Evolutionary conservation across 306 rosid species (phyloP), one percentile per base, ranked within the genome.

Genomic region (Citrullus mucosospermus): DNA sequence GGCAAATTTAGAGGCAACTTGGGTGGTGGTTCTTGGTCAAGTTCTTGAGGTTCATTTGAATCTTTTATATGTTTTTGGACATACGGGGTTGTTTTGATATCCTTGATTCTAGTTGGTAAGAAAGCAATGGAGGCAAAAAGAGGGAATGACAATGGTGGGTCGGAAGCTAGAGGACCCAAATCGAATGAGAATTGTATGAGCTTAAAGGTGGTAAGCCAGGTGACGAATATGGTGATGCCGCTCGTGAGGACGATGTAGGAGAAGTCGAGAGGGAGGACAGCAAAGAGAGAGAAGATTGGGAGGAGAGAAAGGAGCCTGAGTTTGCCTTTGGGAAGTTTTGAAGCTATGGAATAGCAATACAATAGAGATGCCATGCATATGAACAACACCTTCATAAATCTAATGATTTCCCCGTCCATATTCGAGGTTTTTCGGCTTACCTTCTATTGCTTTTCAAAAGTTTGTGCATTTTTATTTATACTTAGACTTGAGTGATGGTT

Each of bases 121-220:
- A 80, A 81, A 53, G 87, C 41, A 17, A 62, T 57, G 22, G 79
- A 79, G 51, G 77, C 56, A 74, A 81, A 84, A 30, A 28, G 58
- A 48, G 73, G 22, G 85, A 84, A 57, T 2, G 87, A 81, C 17
- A 22, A 68, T 50, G 80, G 81, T 20, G 77, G 78, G n/a, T 56
- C 67, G 50, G 70, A 76, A 22, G 81, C 78, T 20, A 85, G 83
- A 5, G 85, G 83, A 50, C 87, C 87, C 2, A 28, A 30, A 41
- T 79, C 82, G 4, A 85, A 82, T 17, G 79, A 44, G 62, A 81
- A 80, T 30, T 80, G 78, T 22, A 85, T 54, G 63, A 85, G 84
- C 41, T 77, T 85, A 80, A 85, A 85, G 80, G 15, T 85, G 5
- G 81, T 75, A n/a, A 85, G 69, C 88, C 87, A 85, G 13, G 85